Evolutionary conservation across 257 asterid genomes (phyloP).

Genomic region (Solanum bulbocastanum): DNA sequence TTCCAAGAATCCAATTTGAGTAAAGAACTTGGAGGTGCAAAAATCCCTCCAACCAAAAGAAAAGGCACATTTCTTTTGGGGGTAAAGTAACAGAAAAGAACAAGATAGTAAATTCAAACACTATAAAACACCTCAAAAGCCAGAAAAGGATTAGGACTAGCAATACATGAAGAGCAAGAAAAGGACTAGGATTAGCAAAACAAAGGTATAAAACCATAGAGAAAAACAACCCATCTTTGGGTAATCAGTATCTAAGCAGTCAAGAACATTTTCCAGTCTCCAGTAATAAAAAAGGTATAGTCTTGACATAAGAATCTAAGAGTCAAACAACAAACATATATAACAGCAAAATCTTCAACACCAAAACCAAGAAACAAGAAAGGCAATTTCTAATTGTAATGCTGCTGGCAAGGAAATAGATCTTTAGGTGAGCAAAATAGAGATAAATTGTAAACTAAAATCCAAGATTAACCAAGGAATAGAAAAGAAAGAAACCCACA

Average conservation of each 20-base stretch:
- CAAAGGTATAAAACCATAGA: background rate
- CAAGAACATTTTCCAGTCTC: background rate
- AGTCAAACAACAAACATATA: background rate
- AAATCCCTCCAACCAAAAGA: background rate
- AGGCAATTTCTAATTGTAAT: background rate
- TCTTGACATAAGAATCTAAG: background rate
- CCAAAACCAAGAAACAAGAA: background rate
- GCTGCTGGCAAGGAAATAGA: background rate
- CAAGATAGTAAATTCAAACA: background rate
- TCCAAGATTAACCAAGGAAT: background rate
- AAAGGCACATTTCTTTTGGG: background rate
- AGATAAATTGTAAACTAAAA: background rate
- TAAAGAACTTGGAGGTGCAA: background rate
- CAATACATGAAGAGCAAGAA: background rate
- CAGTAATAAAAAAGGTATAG: background rate
- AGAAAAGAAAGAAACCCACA: background rate
- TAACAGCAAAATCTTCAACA: background rate
- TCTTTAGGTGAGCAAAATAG: background rate
- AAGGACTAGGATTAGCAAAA: background rate
- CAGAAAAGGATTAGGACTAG: background rate
- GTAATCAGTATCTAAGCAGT: background rate
- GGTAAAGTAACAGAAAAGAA: background rate
- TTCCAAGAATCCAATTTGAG: background rate
- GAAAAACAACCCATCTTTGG: background rate
- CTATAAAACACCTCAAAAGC: background rate